These are phyloP conservation scores for Aspergillus avenaceus DNA, from an alignment of 495 filamentous ascomycete genomes.

Conservation along the genomic window DNA sequence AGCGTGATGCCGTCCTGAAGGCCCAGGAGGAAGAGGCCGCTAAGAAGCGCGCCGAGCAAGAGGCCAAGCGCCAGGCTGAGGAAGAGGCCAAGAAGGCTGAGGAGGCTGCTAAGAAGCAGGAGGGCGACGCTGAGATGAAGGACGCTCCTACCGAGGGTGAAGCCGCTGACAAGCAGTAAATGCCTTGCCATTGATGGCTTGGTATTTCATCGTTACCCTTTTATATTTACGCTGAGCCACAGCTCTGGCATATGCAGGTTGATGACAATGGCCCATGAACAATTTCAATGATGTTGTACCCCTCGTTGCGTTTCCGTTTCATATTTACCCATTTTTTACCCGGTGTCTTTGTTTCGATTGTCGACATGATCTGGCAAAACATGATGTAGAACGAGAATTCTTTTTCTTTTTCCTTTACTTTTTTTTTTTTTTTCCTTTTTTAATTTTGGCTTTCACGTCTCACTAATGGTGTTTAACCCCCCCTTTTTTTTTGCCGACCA, in stretches of 20 bases:
- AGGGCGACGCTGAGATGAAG: slow-evolving; percentile 53
- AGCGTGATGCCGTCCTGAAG: slow-evolving; percentile 72
- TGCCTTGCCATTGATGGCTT: not conserved
- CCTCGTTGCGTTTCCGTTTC: slow-evolving; percentile 9
- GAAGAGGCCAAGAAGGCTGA: slow-evolving; percentile 50
- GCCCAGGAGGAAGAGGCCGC: slow-evolving; percentile 78
- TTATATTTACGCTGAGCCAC: slow-evolving; percentile 4
- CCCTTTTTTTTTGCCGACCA: not conserved
- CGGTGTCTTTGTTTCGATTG: not conserved
- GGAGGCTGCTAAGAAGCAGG: slow-evolving; percentile 41
- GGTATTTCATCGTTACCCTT: slow-evolving; percentile 2
- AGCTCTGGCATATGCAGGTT: slow-evolving; percentile 11
- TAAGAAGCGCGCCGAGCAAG: slow-evolving; percentile 73
- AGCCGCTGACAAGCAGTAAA: slow-evolving; percentile 38
- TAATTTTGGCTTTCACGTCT: not conserved
- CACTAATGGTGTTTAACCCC: not conserved
- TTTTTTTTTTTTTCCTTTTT: not conserved
- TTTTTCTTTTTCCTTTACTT: not conserved
- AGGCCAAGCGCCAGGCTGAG: slow-evolving; percentile 53
- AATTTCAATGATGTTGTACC: slow-evolving; percentile 17
- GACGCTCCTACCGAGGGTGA: slow-evolving; percentile 45
- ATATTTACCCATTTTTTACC: slow-evolving; percentile 1
- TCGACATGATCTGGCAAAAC: slow-evolving; percentile 1
- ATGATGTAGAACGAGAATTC: slow-evolving; percentile 2
- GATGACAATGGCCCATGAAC: slow-evolving; percentile 21